These are phyloP conservation scores for Myriangium duriaei DNA, from an alignment of 2,329 filamentous ascomycete species.

Conservation along the genomic window DNA sequence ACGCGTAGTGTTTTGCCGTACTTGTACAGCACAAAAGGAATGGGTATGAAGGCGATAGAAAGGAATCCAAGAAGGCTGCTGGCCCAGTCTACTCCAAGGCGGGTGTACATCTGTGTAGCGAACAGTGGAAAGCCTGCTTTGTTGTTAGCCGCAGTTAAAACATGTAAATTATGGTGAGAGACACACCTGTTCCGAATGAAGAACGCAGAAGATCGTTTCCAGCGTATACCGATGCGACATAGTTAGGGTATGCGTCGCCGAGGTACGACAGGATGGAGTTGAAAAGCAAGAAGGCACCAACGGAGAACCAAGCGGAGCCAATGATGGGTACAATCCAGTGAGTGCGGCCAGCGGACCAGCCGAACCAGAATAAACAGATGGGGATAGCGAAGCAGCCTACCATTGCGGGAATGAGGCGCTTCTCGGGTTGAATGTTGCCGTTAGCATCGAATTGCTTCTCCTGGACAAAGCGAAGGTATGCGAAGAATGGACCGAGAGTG, in stretches of 20 bases:
- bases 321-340: conserved; percentile 37
- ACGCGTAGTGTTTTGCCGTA: conserved; percentile 29
- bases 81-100: conserved; percentile 31
- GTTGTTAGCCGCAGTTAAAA: neutral
- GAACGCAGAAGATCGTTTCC: conserved; percentile 33
- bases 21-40: conserved; percentile 33
- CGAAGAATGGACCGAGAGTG: conserved; percentile 10
- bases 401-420: conserved; percentile 25
- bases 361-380: conserved; percentile 35
- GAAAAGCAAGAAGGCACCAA: conserved; percentile 35
- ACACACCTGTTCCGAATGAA: conserved; percentile 25
- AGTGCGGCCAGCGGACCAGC: conserved; percentile 22
- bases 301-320: conserved; percentile 22
- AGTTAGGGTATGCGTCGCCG: conserved; percentile 30
- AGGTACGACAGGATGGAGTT: conserved; percentile 35
- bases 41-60: conserved; percentile 32
- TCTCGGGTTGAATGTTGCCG: conserved; percentile 11
- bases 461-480: conserved; percentile 11
- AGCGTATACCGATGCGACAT: conserved; percentile 31
- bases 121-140: conserved; percentile 28
- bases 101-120: conserved; percentile 26
- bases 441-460: conserved; percentile 9
- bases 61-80: conserved; percentile 29
- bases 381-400: conserved; percentile 29
- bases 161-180: conserved; percentile 26